Evolutionary conservation across 768 basidiomycete genomes (phyloP).

Genomic region (Termitomyces eurrhizus): DNA sequence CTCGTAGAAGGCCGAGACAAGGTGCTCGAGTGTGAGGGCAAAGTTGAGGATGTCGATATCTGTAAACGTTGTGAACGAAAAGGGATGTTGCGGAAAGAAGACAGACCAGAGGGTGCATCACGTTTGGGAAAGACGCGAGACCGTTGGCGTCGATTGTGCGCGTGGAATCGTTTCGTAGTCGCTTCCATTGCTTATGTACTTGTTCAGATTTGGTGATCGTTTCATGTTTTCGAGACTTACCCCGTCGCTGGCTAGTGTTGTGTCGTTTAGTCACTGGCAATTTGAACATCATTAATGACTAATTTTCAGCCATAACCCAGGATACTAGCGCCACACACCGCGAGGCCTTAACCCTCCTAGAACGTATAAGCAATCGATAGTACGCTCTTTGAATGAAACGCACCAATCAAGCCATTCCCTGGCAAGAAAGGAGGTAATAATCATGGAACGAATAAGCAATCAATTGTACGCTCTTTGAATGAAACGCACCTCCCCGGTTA

Average conservation of each 20-base stretch:
- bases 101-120: not conserved
- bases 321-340: too few relatives aligned
- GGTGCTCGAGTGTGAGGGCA: slow-evolving; percentile 28
- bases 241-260: not conserved
- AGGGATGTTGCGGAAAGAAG: not conserved
- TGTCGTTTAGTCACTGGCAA: too few relatives aligned
- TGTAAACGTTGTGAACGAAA: not conserved
- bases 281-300: too few relatives aligned
- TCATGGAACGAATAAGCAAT: too few relatives aligned
- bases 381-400: too few relatives aligned
- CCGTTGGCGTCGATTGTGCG: not conserved
- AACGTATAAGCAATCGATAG: too few relatives aligned
- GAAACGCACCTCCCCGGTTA: too few relatives aligned
- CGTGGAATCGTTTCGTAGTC: not conserved
- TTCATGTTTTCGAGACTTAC: not conserved
- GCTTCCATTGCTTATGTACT: not conserved
- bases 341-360: too few relatives aligned
- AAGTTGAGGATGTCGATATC: slow-evolving; percentile 34
- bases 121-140: not conserved
- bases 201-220: not conserved
- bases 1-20: slow-evolving; percentile 42
- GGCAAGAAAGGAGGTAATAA: too few relatives aligned
- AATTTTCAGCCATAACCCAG: too few relatives aligned
- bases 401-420: too few relatives aligned
- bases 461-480: too few relatives aligned